Evolutionary conservation across 306 rosid genomes (phyloP), one percentile per base, ranked within the genome.

Genomic region (Delonix regia): DNA sequence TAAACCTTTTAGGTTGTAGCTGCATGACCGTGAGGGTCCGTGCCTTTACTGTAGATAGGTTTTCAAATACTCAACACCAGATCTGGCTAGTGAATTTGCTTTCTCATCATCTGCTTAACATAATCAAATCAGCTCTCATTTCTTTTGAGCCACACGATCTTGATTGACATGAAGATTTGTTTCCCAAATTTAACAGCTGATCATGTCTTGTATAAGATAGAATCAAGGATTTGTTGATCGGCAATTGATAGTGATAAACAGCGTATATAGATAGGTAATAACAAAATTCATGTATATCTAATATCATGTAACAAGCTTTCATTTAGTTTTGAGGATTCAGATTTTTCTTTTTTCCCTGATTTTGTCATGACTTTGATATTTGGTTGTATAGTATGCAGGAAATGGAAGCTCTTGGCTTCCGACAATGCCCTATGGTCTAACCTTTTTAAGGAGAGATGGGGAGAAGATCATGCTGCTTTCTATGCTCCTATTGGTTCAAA

Each of bases 361-460:
- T 69, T 36, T 60, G 34, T 65, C 21, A 34, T 49, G 36, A 59
- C 52, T 52, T 51, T 83, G 71, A 56, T 57, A 41, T 57, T 22
- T 67, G 80, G 57, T 51, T 79, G 65, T 77, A 61, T 81, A 90
- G 97, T 90, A 9, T 82, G 93, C 80, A 85, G 87, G 84, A 90
- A 83, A 69, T 92, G 97, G 97, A 92, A 85, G 81, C 67, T 76
- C 21, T 80, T 92, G 76, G 89, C 89, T 48, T 81, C 93, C 3
- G 87, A 88, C 60, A 38, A 88, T 80, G 60, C 28, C 73, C 83
- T 90, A 4, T 92, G 97, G 94, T 85, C 78, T 39, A 88, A 79
- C 48, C 88, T 92, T 78, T 92, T 88, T 61, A 82, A 82, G 89
- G 91, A 90, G 87, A 88, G 97, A 86, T 92, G 94, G 97, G 94